These are phyloP conservation scores for Carex arenaria DNA, from an alignment of 202 grass and related monocot genomes.

Conservation along the genomic window DNA sequence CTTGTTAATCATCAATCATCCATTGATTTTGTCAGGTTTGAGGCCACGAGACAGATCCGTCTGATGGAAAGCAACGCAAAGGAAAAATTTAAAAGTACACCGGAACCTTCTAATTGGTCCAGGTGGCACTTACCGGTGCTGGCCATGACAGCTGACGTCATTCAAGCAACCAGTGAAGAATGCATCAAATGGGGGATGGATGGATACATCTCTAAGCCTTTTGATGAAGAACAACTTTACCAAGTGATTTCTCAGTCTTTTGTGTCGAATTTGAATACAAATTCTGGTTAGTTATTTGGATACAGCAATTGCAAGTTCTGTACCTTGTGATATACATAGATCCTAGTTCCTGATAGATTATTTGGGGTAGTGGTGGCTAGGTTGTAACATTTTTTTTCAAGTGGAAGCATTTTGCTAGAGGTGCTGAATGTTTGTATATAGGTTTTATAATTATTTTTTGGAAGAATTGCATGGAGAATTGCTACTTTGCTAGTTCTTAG, in stretches of 20 bases:
- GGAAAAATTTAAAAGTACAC: slow-evolving; percentile 29
- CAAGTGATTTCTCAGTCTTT: slow-evolving; percentile 71
- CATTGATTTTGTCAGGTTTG: slow-evolving; percentile 43
- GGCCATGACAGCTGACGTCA: slow-evolving; percentile 97
- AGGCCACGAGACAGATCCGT: slow-evolving; percentile 69
- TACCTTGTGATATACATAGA: slow-evolving; percentile 8
- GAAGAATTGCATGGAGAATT: not conserved
- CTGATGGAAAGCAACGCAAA: slow-evolving; percentile 59
- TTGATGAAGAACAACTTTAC: slow-evolving; percentile 76
- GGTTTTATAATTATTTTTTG: not conserved
- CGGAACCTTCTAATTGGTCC: slow-evolving; percentile 28
- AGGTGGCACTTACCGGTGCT: slow-evolving; percentile 60
- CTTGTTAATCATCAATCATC: not conserved
- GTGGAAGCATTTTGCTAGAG: not conserved
- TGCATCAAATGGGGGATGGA: slow-evolving; percentile 95
- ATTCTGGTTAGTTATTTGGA: not conserved
- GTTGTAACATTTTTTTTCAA: not conserved
- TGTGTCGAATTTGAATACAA: slow-evolving; percentile 5
- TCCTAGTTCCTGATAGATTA: not conserved
- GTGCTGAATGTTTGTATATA: slow-evolving; percentile 17
- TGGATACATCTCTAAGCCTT: slow-evolving; percentile 93
- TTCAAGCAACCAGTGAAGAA: slow-evolving; percentile 86
- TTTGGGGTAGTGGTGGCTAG: not conserved
- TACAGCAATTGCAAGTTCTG: not conserved
- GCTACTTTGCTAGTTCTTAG: too few species aligned